Percentiles rank a stretch among this genome's conserved stretches.
These are phyloP conservation scores for Cladosporium sp. DNA, from an alignment of 2,329 filamentous ascomycete species.

Conservation along the genomic window DNA sequence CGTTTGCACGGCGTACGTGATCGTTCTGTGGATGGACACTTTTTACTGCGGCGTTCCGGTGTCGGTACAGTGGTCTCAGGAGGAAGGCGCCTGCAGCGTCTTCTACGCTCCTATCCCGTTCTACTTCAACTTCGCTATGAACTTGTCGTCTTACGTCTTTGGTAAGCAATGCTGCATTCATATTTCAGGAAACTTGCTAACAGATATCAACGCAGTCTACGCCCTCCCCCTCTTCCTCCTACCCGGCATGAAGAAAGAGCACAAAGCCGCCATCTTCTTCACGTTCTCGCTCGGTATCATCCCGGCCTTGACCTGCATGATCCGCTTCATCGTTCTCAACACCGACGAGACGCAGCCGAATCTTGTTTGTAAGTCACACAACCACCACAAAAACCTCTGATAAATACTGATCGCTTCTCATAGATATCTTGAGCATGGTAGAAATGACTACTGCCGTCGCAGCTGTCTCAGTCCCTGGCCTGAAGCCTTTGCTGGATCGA, in stretches of 20 bases:
- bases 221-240: slow-evolving; percentile 31
- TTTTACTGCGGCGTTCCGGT: slow-evolving; percentile 35
- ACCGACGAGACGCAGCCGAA: slow-evolving; percentile 27
- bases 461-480: slow-evolving; percentile 14
- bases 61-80: slow-evolving; percentile 35
- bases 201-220: slow-evolving; percentile 23
- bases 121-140: slow-evolving; percentile 34
- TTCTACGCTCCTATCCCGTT: slow-evolving; percentile 34
- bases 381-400: too few species aligned
- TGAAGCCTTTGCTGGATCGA: slow-evolving; percentile 14
- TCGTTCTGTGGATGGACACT: slow-evolving; percentile 34
- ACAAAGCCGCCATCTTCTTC: slow-evolving; percentile 21
- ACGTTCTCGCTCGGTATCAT: slow-evolving; percentile 26
- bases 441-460: slow-evolving; percentile 14
- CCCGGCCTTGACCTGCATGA: slow-evolving; percentile 24
- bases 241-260: slow-evolving; percentile 22
- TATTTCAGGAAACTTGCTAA: neutral
- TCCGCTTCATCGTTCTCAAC: slow-evolving; percentile 23
- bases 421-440: slow-evolving; percentile 14
- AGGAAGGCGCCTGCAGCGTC: slow-evolving; percentile 35
- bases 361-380: slow-evolving; percentile 18
- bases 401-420: neutral
- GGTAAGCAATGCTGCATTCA: slow-evolving; percentile 18
- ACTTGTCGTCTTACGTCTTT: slow-evolving; percentile 32
- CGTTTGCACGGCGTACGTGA: slow-evolving; percentile 25